These are phyloP conservation scores for Phenoliferia sp. DNA, from an alignment of 1,284 basidiomycete species.

Conservation along the genomic window DNA sequence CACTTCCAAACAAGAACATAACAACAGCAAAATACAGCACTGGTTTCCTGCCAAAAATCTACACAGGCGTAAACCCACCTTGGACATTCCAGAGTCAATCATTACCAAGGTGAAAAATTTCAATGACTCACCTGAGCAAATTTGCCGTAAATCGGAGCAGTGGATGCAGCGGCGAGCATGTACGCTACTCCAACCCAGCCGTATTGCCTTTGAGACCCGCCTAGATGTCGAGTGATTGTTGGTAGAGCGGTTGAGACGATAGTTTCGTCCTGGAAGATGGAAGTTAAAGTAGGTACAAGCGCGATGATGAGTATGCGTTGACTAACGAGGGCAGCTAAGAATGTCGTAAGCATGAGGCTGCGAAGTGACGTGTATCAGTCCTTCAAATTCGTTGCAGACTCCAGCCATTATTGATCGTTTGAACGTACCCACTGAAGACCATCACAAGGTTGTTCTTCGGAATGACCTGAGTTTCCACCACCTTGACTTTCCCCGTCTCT, in stretches of 20 bases:
- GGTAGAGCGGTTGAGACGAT: constrained; percentile 40
- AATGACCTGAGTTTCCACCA: constrained; percentile 10
- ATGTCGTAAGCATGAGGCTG: background rate
- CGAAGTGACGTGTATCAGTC: too few relatives aligned
- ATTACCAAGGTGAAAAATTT: too few relatives aligned
- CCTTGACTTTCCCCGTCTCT: background rate
- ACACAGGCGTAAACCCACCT: too few relatives aligned
- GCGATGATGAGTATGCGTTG: too few relatives aligned
- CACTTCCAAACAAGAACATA: constrained; percentile 73
- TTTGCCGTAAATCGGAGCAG: constrained; percentile 57
- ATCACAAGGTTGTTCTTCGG: constrained; percentile 46
- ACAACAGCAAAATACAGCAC: constrained; percentile 63
- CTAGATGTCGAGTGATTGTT: constrained; percentile 31
- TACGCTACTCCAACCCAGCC: constrained; percentile 16
- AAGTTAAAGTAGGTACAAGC: too few relatives aligned
- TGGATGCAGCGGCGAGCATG: constrained; percentile 37
- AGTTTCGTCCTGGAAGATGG: constrained; percentile 45
- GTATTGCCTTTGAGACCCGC: constrained; percentile 8
- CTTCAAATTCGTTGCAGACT: too few relatives aligned
- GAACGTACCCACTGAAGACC: constrained; percentile 43
- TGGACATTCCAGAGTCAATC: too few relatives aligned
- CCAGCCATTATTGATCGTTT: background rate
- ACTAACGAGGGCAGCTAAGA: background rate
- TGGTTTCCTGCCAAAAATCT: constrained; percentile 61
- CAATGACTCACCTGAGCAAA: too few relatives aligned